phyloP scores from a whole-genome alignment of 1,139 yeast genomes.

The Candida frijolesensis region DNA sequence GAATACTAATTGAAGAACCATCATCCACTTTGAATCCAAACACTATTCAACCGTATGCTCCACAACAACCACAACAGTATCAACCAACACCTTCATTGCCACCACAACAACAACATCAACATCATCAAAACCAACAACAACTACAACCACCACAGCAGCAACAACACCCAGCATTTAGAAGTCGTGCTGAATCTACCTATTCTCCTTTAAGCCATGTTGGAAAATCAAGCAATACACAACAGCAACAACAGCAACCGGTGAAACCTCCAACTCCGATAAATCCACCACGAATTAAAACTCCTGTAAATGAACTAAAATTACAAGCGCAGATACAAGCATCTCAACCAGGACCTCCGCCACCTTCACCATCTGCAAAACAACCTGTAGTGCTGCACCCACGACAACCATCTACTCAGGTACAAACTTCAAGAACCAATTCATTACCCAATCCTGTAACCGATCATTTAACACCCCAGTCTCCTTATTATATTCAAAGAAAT shows the following conservation, averaged over 20 bases:
- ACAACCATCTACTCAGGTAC: constrained; percentile 1
- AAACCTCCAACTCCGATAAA: constrained; percentile 5
- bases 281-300: constrained; percentile 2
- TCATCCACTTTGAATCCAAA: constrained; percentile 1
- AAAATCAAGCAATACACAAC: constrained; percentile 4
- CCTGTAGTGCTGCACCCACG: constrained; percentile 5
- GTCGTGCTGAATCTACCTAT: constrained; percentile 15
- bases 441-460: constrained; percentile 26
- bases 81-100: constrained; percentile 2
- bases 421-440: constrained; percentile 23
- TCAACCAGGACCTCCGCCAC: constrained; percentile 6
- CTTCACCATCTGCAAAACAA: constrained; percentile 6
- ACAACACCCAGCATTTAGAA: constrained; percentile 5
- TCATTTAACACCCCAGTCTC: constrained; percentile 13
- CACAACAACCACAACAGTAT: constrained; percentile 2
- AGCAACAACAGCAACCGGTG: neutral
- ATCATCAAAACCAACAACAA: neutral
- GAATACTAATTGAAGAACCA: constrained; percentile 13
- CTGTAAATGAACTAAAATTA: constrained; percentile 4
- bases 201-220: constrained; percentile 17
- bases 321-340: constrained; percentile 4
- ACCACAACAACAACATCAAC: constrained; percentile 6
- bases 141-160: constrained; percentile 3
- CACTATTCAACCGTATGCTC: constrained; percentile 15
- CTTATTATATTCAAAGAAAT: constrained; percentile 15